Evolutionary conservation across 805 yeast genomes (phyloP), one percentile per base, ranked within the genome.

Genomic region (Pichia scutulata): DNA sequence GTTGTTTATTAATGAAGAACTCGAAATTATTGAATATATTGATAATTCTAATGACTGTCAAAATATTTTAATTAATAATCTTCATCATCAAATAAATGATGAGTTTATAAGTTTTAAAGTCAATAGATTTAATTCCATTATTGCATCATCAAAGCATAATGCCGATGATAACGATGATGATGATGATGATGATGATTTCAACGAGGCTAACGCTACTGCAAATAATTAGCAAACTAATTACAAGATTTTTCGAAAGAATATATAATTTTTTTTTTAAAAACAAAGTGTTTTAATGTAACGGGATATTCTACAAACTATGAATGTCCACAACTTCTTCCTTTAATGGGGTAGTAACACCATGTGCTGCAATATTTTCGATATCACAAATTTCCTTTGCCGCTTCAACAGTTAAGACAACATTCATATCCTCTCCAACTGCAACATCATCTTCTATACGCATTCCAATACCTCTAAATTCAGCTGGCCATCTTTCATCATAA

Each of bases 391-490:
- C 97, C 65, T 93, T 93, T 4, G 82, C 84, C 28, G 97, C 92
- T 55, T 85, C 92, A 9, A 77, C 80, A 1, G 97, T 87, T 57
- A 93, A 71, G 41, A 77, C 77, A 18, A 75, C 70, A 55, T 75
- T 75, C 3, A 69, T 66, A 19, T 73, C 69, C n/a, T 73, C 63
- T 0, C 95, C 95, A 37, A 90, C 79, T 0, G 85, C 96, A 37
- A 92, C 77, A 65, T 93, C 90, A 69, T 93, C 99, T 67, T 93
- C 99, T 30, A 93, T 86, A 59, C 99, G 80, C 24, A 93, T 86
- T 2, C 98, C 99, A 46, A 93, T 84, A 28, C 90, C 90, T 60
- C 87, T 83, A 70, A 79, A 92, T 58, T 80, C 80, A 54, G 77
- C 73, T 22, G 99, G 98, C 75, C 83, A 92, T 51, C 71, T 72